phyloP scores from a whole-genome alignment of 2,329 filamentous ascomycete species.

The Aspergillus sp. region DNA sequence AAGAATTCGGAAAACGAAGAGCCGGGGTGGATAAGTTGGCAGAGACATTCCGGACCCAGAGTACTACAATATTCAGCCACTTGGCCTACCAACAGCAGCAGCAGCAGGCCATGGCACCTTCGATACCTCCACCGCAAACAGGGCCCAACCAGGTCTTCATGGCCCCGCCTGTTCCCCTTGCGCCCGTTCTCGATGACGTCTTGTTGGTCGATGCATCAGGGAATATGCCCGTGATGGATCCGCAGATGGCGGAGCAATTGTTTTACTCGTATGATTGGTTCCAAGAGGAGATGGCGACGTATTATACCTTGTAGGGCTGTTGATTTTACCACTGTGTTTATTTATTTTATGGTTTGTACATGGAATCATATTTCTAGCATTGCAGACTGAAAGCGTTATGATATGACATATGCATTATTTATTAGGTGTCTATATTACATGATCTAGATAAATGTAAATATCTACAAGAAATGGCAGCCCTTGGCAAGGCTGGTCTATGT shows the following conservation, averaged over 20 bases:
- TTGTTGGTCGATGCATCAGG: conserved; percentile 33
- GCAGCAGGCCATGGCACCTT: conserved; percentile 12
- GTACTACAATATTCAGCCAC: conserved; percentile 38
- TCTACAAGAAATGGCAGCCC: not conserved
- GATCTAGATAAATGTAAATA: not conserved
- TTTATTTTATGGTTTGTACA: not conserved
- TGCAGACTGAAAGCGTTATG: not conserved
- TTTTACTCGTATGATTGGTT: conserved; percentile 42
- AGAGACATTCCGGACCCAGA: conserved; percentile 40
- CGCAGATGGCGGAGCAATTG: conserved; percentile 37
- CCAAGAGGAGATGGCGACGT: conserved; percentile 40
- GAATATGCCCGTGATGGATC: conserved; percentile 33
- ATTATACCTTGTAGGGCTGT: conserved; percentile 28
- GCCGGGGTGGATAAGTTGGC: conserved; percentile 38
- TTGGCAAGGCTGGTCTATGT: not conserved
- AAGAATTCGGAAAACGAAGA: conserved; percentile 40
- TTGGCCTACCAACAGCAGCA: conserved; percentile 37
- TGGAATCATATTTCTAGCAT: not conserved
- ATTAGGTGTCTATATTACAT: not conserved
- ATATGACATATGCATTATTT: not conserved
- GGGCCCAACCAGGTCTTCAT: conserved; percentile 15
- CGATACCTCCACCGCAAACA: conserved; percentile 4
- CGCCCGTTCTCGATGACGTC: conserved; percentile 36
- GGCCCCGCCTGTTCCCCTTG: conserved; percentile 30
- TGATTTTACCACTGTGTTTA: not conserved